These are phyloP conservation scores for Chrysoporthe austroafricana DNA, from an alignment of 2,329 filamentous ascomycete genomes.

Conservation along the genomic window DNA sequence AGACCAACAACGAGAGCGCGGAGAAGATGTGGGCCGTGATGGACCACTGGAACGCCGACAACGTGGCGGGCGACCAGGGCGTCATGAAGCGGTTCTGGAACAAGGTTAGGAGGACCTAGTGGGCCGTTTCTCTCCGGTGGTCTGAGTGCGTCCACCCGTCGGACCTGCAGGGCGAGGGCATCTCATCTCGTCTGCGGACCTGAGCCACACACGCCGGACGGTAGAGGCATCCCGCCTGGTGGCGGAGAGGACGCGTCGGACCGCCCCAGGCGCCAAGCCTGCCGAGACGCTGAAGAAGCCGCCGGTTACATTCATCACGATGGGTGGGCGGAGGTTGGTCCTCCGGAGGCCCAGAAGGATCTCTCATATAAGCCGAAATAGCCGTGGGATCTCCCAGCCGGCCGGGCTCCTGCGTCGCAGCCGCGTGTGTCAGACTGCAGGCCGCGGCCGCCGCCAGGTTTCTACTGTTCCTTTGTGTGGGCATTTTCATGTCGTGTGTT, in stretches of 20 bases:
- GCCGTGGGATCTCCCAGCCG: not conserved
- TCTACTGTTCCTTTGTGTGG: not conserved
- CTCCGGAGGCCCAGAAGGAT: too few relatives aligned
- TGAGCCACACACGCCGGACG: not conserved
- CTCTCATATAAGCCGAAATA: too few relatives aligned
- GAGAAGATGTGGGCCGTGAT: constrained; percentile 58
- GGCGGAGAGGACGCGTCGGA: not conserved
- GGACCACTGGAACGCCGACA: constrained; percentile 52
- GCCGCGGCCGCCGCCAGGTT: too few relatives aligned
- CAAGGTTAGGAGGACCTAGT: constrained; percentile 53
- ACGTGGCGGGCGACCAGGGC: constrained; percentile 51
- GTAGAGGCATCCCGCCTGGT: not conserved
- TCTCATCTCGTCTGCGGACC: not conserved
- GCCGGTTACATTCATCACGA: too few relatives aligned
- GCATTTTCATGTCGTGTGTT: not conserved
- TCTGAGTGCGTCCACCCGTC: constrained; percentile 7
- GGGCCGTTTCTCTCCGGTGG: constrained; percentile 24
- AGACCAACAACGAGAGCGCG: constrained; percentile 54
- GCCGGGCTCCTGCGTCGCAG: not conserved
- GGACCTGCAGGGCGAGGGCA: not conserved
- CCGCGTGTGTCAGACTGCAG: not conserved
- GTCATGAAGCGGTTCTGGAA: constrained; percentile 69
- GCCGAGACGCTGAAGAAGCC: too few relatives aligned
- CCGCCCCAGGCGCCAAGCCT: too few relatives aligned
- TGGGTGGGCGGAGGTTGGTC: too few relatives aligned